These are phyloP conservation scores for Phytophthora gonapodyides DNA, from an alignment of 352 stramenopile species.

Conservation along the genomic window DNA sequence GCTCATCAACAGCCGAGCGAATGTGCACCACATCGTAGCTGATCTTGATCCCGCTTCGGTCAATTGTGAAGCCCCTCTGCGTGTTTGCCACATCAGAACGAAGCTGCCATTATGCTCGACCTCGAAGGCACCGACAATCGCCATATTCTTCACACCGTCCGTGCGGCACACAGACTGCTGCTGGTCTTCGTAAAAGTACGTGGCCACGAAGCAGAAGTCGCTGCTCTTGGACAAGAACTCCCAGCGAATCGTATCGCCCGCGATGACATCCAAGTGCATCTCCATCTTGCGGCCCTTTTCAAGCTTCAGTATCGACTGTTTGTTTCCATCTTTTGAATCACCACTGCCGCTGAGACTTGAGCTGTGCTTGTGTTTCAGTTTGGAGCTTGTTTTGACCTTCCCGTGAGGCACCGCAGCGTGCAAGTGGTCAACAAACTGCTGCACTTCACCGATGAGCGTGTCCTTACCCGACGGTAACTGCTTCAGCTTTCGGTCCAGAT, in stretches of 20 bases:
- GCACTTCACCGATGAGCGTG: slow-evolving; percentile 53
- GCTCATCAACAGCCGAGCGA: slow-evolving; percentile 30
- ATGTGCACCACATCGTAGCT: slow-evolving; percentile 59
- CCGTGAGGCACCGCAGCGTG: slow-evolving; percentile 37
- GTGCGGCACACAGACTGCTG: slow-evolving; percentile 53
- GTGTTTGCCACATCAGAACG: slow-evolving; percentile 75
- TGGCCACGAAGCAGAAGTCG: slow-evolving; percentile 67
- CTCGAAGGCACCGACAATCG: slow-evolving; percentile 52
- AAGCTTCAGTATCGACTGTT: slow-evolving; percentile 41
- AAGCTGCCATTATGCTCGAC: slow-evolving; percentile 69
- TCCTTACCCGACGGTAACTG: slow-evolving; percentile 39
- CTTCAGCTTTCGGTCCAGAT: slow-evolving; percentile 53
- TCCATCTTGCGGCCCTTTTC: slow-evolving; percentile 71
- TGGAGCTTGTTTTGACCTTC: slow-evolving; percentile 35
- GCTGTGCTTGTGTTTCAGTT: slow-evolving; percentile 17
- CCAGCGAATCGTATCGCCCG: slow-evolving; percentile 69
- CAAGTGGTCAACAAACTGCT: slow-evolving; percentile 66
- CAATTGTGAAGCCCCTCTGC: slow-evolving; percentile 64
- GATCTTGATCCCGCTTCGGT: slow-evolving; percentile 67
- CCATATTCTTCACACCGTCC: slow-evolving; percentile 69
- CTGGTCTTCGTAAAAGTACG: slow-evolving; percentile 64
- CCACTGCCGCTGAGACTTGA: slow-evolving; percentile 16
- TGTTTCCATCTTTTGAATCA: slow-evolving; percentile 13
- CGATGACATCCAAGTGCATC: slow-evolving; percentile 81
- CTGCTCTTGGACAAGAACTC: slow-evolving; percentile 60